A percentile compares a stretch with the other conserved stretches of the same genome.
These are phyloP conservation scores for Tulasnella sp. DNA, from an alignment of 768 basidiomycete genomes.

Conservation along the genomic window DNA sequence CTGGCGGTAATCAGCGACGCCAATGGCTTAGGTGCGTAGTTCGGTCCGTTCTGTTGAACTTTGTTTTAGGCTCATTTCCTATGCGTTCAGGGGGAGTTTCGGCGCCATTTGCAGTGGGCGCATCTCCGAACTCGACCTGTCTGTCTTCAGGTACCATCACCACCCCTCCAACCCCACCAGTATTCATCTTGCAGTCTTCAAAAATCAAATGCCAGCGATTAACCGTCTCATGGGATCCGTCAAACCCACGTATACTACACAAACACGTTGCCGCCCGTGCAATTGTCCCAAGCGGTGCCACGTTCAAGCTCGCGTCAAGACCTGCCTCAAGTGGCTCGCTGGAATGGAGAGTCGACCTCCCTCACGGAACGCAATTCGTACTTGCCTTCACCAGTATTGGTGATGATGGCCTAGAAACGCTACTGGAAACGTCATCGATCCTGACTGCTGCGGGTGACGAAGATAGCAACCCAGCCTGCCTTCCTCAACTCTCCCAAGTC, in stretches of 20 bases:
- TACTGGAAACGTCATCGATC: neutral
- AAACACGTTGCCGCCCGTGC: neutral
- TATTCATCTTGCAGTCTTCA: neutral
- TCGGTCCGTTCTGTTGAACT: neutral
- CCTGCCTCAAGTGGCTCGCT: neutral
- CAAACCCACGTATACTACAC: neutral
- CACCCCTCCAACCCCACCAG: neutral
- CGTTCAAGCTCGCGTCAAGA: neutral
- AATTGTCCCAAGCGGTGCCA: neutral
- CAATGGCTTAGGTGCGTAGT: constrained; percentile 1
- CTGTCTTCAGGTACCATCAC: neutral
- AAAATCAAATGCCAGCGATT: neutral
- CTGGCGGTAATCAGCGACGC: neutral
- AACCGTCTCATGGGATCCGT: constrained; percentile 2
- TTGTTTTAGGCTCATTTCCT: neutral
- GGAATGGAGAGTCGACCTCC: neutral
- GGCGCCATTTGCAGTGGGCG: neutral
- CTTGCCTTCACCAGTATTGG: neutral
- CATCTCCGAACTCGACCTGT: neutral
- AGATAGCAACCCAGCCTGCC: neutral
- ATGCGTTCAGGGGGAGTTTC: neutral
- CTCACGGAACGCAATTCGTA: neutral
- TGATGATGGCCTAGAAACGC: neutral
- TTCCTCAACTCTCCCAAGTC: neutral
- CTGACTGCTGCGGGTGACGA: neutral